Base-by-base conservation (phyloP, 129 eudicot genomes). In the Dittrichia graveolens region DNA sequence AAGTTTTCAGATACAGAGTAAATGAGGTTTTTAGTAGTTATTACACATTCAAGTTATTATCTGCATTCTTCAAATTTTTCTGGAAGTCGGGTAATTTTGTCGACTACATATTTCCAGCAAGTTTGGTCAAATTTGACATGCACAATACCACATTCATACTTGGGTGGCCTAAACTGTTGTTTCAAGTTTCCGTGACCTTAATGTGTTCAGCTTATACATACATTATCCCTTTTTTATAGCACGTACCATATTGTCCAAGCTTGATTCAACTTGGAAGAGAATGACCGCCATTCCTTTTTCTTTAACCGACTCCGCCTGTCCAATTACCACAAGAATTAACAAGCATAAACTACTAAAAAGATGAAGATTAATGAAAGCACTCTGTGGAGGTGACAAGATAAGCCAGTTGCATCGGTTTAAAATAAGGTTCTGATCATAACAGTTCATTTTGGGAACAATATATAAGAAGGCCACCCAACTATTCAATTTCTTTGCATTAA, bases 191-290 rank as follows among this genome's bases (percentile, higher is more conserved):
- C 12, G 16, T 34, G 41, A 15, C 64, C 43, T 58, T 58, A 34
- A 34, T 58, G 42, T 34, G 7, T 31, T 10, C 12, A 4, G 15
- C 43, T 11, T 58, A 58, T 58, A 42, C 43, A 34, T 58, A 11
- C 64, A 34, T 11, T 58, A 37, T 34, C 14, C 62, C 0, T 0
- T 19, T 4, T 56, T 19, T 3, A 56, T 56, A 31, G 6, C 37
- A 38, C 65, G 35, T 84, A 93, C 98, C 95, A 84, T 81, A 79
- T 75, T 81, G 52, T 93, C 91, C 58, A 81, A 77, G 79, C 79
- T 85, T 60, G 92, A 83, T 85, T 93, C 98, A 24, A 93, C 79
- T 9, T 87, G 96, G 68, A 93, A 89, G 56, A 93, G 78, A 82
- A 93, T 85, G 63, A 93, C 90, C 11, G 84, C 89, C 84, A 87